Evolutionary conservation across 805 yeast genomes (phyloP).

Genomic region (Lachancea meyersii): DNA sequence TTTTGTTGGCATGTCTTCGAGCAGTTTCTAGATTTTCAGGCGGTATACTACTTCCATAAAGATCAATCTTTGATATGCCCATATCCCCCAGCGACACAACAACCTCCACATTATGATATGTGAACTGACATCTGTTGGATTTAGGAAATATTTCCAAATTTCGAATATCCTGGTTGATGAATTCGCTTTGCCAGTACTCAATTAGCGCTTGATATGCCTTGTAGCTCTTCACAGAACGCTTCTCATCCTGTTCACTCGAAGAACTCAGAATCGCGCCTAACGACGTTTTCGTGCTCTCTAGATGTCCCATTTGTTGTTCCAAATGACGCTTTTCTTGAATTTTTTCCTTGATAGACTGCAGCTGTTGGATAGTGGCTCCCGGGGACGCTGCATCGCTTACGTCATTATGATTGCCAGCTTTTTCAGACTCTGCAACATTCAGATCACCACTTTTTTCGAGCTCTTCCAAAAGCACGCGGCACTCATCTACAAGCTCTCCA

Average conservation of each 20-base stretch:
- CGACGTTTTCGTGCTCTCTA: slow-evolving; percentile 8
- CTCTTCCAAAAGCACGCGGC: slow-evolving; percentile 19
- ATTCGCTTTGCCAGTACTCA: slow-evolving; percentile 12
- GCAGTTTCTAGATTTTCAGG: slow-evolving; percentile 4
- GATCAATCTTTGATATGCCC: slow-evolving; percentile 3
- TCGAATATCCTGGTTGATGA: slow-evolving; percentile 2
- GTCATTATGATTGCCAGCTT: slow-evolving; percentile 7
- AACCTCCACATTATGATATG: slow-evolving; percentile 5
- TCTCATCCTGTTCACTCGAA: background rate
- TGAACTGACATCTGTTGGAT: slow-evolving; percentile 20
- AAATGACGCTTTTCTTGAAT: slow-evolving; percentile 1
- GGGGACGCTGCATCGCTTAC: slow-evolving; percentile 5
- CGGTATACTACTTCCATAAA: slow-evolving; percentile 7
- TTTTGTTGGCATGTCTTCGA: slow-evolving; percentile 2
- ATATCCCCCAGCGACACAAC: background rate
- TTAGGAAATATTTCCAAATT: slow-evolving; percentile 20
- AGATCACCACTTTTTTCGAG: slow-evolving; percentile 11
- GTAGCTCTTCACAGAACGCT: background rate
- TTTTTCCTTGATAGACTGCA: slow-evolving; percentile 11
- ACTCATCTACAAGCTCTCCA: slow-evolving; percentile 22
- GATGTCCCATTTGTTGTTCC: slow-evolving; percentile 8
- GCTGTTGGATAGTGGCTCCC: slow-evolving; percentile 11
- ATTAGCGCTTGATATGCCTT: slow-evolving; percentile 6
- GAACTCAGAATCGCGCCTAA: slow-evolving; percentile 1
- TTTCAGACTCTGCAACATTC: slow-evolving; percentile 7